Conservation (phyloP, 2,329 filamentous ascomycete species). For the Rhynchosporium graminicola region DNA sequence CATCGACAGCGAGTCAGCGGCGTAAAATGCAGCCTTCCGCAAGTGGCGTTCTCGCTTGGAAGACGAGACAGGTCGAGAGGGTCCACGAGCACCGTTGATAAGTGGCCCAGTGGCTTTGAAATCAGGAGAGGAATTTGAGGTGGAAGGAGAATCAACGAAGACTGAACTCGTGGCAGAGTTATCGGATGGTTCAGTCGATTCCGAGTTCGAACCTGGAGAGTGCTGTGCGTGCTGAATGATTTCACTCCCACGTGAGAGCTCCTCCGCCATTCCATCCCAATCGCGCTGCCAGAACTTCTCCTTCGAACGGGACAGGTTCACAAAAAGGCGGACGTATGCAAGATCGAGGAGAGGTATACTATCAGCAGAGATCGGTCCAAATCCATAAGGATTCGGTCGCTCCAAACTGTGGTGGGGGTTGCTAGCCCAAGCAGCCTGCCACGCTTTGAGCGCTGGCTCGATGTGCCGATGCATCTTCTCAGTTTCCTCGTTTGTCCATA, state of each 20-base stretch:
- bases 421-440: constrained; percentile 89
- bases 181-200: constrained; percentile 46
- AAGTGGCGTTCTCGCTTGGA: constrained; percentile 83
- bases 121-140: constrained; percentile 51
- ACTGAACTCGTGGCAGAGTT: constrained; percentile 48
- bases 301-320: constrained; percentile 89
- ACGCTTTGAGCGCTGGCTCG: constrained; percentile 88
- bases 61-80: constrained; percentile 46
- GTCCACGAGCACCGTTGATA: constrained; percentile 33
- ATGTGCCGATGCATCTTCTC: constrained; percentile 96
- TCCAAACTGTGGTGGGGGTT: constrained; percentile 84
- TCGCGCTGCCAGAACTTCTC: constrained; percentile 94
- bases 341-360: constrained; percentile 88
- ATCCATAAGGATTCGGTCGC: constrained; percentile 78
- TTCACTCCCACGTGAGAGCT: constrained; percentile 76
- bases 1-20: constrained; percentile 87
- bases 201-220: constrained; percentile 52
- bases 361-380: constrained; percentile 82
- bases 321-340: constrained; percentile 88
- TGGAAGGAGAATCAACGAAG: constrained; percentile 54
- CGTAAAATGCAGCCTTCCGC: constrained; percentile 92
- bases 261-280: constrained; percentile 87
- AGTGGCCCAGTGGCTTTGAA: constrained; percentile 33
- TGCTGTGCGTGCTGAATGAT: constrained; percentile 71
- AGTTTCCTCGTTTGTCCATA: constrained; percentile 90